Conservation (phyloP, 1,284 basidiomycete species). For the Ustanciosporium gigantosporum region DNA sequence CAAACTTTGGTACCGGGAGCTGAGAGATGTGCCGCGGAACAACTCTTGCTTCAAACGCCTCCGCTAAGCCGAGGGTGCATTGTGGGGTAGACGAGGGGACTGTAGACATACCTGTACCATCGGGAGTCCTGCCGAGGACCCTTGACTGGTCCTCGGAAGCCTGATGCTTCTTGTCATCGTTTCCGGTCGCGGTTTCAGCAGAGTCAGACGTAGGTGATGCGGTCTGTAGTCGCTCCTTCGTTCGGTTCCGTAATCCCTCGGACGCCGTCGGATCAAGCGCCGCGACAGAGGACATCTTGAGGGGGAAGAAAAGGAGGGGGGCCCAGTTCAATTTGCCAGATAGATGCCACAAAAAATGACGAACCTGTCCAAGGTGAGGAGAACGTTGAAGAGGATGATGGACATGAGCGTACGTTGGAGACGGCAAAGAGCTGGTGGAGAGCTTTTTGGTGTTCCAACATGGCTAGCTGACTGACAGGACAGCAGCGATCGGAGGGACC, state of each 20-base stretch:
- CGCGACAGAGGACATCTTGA: neutral
- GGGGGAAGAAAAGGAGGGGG: too few relatives aligned
- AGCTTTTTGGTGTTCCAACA: too few relatives aligned
- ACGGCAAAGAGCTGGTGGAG: too few relatives aligned
- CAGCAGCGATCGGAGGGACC: too few relatives aligned
- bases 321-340: neutral
- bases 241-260: slow-evolving; percentile 32
- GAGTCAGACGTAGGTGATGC: slow-evolving; percentile 14
- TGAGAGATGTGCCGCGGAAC: slow-evolving; percentile 33
- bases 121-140: slow-evolving; percentile 34
- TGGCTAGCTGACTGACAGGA: too few relatives aligned
- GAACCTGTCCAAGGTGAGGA: too few relatives aligned
- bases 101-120: slow-evolving; percentile 27
- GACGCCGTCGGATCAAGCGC: slow-evolving; percentile 3
- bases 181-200: slow-evolving; percentile 2
- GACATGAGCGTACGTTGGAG: slow-evolving; percentile 1
- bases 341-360: too few relatives aligned
- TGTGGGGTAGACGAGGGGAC: neutral
- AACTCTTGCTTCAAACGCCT: slow-evolving; percentile 3
- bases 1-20: too few relatives aligned
- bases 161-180: slow-evolving; percentile 2
- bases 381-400: slow-evolving; percentile 1
- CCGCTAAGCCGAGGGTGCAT: slow-evolving; percentile 10
- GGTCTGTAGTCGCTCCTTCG: slow-evolving; percentile 1
- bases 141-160: slow-evolving; percentile 7